A percentile compares a stretch with the other conserved stretches of the same genome.
Conservation (phyloP, 129 eudicot genomes). For the Flaveria sonorensis region DNA sequence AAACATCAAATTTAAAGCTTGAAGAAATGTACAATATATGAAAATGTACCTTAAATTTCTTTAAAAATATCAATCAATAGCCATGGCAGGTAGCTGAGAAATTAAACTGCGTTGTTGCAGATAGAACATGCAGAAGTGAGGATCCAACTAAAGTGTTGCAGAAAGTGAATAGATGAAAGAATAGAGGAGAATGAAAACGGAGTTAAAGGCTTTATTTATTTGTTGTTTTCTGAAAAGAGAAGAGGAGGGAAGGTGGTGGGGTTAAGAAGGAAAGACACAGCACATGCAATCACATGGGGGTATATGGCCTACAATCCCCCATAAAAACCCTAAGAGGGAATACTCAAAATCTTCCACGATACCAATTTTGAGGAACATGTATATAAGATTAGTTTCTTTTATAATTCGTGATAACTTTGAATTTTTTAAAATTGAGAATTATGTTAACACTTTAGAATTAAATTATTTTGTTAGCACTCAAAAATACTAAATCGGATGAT, state of each 20-base stretch:
- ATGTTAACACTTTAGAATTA: neutral
- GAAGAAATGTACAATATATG: neutral
- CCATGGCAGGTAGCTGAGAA: neutral
- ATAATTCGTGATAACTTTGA: neutral
- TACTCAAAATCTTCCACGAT: conserved; percentile 27
- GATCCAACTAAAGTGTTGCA: conserved; percentile 34
- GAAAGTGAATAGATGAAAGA: conserved; percentile 16
- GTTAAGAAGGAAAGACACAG: conserved; percentile 58
- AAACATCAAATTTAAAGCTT: neutral
- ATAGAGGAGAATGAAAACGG: conserved; percentile 28
- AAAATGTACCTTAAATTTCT: conserved; percentile 27
- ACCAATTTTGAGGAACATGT: conserved; percentile 17
- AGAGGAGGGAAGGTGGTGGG: conserved; percentile 61
- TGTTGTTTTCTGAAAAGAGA: conserved; percentile 45
- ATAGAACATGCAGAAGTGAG: conserved; percentile 23
- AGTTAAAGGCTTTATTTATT: conserved; percentile 45
- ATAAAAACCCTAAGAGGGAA: conserved; percentile 44
- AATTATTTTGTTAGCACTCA: too few relatives aligned
- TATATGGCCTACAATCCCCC: conserved; percentile 51
- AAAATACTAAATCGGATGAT: too few relatives aligned
- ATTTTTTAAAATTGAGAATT: too few relatives aligned
- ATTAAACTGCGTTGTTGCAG: conserved; percentile 12
- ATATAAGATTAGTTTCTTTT: neutral
- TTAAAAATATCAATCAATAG: conserved; percentile 1
- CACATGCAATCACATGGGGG: conserved; percentile 89